Conservation (phyloP, 345 rosid genomes). For the Turnera subulata region DNA sequence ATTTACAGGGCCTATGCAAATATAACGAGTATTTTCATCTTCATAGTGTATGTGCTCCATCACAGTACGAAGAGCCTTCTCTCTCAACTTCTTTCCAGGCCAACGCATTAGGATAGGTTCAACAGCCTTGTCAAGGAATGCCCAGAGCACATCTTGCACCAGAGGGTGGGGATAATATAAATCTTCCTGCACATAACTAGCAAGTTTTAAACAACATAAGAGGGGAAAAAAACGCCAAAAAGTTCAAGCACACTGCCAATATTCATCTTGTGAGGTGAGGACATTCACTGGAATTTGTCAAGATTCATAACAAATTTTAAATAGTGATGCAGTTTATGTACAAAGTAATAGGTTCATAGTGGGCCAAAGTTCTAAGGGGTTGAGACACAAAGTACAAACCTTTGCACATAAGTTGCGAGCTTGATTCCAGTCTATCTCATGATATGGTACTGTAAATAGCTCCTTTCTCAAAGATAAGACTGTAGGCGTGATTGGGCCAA, state of each 20-base stretch:
- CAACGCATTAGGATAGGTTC: slow-evolving; percentile 79
- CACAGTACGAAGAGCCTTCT: slow-evolving; percentile 57
- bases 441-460: slow-evolving; percentile 71
- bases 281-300: not conserved
- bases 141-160: slow-evolving; percentile 87
- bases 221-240: not conserved
- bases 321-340: too few species aligned
- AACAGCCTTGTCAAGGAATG: slow-evolving; percentile 54
- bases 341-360: too few species aligned
- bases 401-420: slow-evolving; percentile 88
- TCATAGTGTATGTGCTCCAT: slow-evolving; percentile 89
- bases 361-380: slow-evolving; percentile 10
- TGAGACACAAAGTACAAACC: slow-evolving; percentile 46
- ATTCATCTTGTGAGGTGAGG: too few species aligned
- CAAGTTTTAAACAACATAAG: not conserved
- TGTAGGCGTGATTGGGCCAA: slow-evolving; percentile 85
- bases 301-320: not conserved
- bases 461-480: slow-evolving; percentile 87
- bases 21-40: slow-evolving; percentile 85
- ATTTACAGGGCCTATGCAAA: slow-evolving; percentile 97
- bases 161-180: slow-evolving; percentile 89
- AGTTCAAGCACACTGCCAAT: too few species aligned
- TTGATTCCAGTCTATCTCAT: slow-evolving; percentile 79
- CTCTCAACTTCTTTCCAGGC: slow-evolving; percentile 93
- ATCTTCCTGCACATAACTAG: slow-evolving; percentile 63